Base-by-base conservation (phyloP, 2,329 filamentous ascomycete genomes). In the Epichloe scottii region DNA sequence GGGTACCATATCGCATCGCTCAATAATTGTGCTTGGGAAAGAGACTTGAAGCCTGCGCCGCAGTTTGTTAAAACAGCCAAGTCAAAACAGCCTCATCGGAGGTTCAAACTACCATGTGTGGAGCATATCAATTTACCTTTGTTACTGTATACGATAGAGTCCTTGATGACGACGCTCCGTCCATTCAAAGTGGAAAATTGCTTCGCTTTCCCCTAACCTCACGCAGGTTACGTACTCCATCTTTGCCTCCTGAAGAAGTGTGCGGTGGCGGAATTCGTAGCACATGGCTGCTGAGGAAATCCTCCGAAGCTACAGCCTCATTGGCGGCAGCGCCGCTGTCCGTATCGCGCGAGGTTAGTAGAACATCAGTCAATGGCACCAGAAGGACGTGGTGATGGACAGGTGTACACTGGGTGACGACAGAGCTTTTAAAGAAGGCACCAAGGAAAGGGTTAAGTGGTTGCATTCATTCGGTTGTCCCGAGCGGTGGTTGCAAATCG, bases 381-480 rank as follows among this genome's bases (percentile, higher is more conserved):
- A 98, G 84, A 51, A 98, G 80, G 62, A 98, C 82, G 75, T 97
- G 88, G 68, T 95, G 88, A 69, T 93, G 86, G 57, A 89, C 79
- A 51, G 93, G 90, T 56, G 84, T 81, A 76, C 93, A 97, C 82
- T 97, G 91, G 63, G 85, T 76, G 60, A 87, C 85, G 66, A 96
- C 79, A 68, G 88, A 83, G 80, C 89, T 97, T 76, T 89, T 89
- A 79, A 96, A 96, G 82, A 98, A 97, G 78, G 91, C 89, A 77
- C 87, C 85, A 70, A 98, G 79, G 73, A 96, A 97, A 69, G 93
- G 93, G 74, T 98, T 98, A 83, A 97, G 79, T 75, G 93, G 89
- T 84, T 90, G 90, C 90, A 95, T 95, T 70, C 68, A 69, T 64
- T 68, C 67, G 66, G 59, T 63, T 66, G 39, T 61, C 56, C 51